Conservation (phyloP, 2,329 filamentous ascomycete genomes). For the Botrytis paeoniae region DNA sequence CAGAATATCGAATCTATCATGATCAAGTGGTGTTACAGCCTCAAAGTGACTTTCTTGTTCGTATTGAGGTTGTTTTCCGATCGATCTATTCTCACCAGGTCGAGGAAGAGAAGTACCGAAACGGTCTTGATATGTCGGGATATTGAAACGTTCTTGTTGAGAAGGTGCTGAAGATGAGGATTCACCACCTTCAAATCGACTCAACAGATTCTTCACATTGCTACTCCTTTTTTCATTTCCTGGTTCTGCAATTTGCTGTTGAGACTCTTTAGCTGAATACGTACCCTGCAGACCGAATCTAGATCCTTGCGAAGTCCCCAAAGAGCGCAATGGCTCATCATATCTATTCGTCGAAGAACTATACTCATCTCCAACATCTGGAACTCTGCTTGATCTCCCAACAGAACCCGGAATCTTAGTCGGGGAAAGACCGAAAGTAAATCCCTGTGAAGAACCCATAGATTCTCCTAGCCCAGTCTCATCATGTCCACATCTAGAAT, state of each 20-base stretch:
- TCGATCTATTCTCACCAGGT: background rate
- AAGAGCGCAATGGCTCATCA: background rate
- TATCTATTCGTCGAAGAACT: no score
- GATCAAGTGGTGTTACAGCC: background rate
- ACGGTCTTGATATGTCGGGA: background rate
- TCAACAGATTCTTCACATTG: background rate
- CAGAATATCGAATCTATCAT: background rate
- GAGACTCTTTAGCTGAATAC: background rate
- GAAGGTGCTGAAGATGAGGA: background rate
- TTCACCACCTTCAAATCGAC: background rate
- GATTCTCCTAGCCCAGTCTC: background rate
- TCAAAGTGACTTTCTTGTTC: background rate
- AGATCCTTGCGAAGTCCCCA: background rate
- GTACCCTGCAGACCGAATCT: background rate
- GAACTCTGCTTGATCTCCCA: background rate
- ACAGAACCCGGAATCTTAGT: background rate
- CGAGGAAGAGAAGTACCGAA: background rate
- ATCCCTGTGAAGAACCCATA: background rate
- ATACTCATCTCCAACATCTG: no score
- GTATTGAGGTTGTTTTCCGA: background rate
- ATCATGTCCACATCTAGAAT: background rate
- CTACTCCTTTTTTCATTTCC: background rate
- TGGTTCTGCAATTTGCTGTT: background rate
- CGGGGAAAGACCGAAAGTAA: no score
- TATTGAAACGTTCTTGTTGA: background rate